Base-by-base conservation (phyloP, 140 eudicot genomes). In the Stevia rebaudiana region DNA sequence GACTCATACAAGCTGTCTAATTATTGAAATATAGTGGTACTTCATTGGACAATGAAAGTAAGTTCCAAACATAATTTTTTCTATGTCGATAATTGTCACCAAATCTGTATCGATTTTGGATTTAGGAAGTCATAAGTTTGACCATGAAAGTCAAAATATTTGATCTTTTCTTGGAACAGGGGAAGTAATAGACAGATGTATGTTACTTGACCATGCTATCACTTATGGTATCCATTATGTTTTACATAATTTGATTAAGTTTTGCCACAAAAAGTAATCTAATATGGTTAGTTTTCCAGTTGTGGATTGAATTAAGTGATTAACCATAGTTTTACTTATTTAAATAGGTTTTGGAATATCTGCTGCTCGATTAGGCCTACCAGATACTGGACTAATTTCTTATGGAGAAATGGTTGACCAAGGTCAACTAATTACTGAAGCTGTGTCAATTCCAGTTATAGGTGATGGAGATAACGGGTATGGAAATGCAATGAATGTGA, bases 401-500 rank as follows among this genome's bases (percentile, higher is more conserved):
- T 91, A 84, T 72, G 98, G 98, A 60, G 98, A 91, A 77, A 91
- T 87, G 95, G 77, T 91, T 74, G 96, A 84, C 68, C 92, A 91
- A 81, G 98, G 96, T 23, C 78, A 61, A 70, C 79, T 79, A 28
- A 85, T 91, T 24, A 84, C 98, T 43, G 74, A 80, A 69, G 89
- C 96, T 22, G 95, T 85, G 22, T 78, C 96, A 35, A 91, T 91
- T 61, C 98, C 98, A 33, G 80, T 91, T 13, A 91, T 91, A 48
- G 98, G 98, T 19, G 98, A 91, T 63, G 98, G 87, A 24, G 98
- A 91, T 71, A 87, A 91, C 71, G 98, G 98, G 47, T 91, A 91
- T 66, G 98, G 98, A 25, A 87, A 84, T 71, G 89, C 96, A 51
- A 84, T 91, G 95, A 91, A 91, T 72, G 92, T 85, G 51, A 91